These are phyloP conservation scores for Cercospora canescens DNA, from an alignment of 2,329 filamentous ascomycete genomes.

Conservation along the genomic window DNA sequence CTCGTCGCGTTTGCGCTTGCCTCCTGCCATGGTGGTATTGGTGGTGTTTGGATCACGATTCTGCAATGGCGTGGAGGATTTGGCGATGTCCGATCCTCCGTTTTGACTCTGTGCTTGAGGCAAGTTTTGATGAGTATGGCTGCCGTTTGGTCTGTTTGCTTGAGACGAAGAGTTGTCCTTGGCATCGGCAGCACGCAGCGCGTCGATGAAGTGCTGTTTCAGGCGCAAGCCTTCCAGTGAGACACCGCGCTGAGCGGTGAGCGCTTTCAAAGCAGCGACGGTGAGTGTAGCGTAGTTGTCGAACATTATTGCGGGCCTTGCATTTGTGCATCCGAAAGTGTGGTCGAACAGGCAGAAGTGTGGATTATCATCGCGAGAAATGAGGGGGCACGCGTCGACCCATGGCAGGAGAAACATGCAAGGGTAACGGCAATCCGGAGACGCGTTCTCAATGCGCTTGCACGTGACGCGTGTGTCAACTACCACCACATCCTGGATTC, in stretches of 20 bases:
- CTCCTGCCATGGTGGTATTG: neutral
- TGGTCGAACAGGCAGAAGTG: neutral
- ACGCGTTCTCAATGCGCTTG: neutral
- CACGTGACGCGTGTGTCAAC: neutral
- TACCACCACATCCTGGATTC: no score
- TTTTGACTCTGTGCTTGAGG: neutral
- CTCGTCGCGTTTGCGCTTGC: conserved; percentile 27
- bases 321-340: neutral
- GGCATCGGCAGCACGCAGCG: neutral
- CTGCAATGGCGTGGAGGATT: neutral
- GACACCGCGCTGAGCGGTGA: neutral
- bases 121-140: neutral
- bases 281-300: neutral
- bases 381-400: neutral
- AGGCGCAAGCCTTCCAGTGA: neutral
- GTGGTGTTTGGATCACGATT: neutral
- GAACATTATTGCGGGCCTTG: neutral
- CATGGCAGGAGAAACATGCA: neutral
- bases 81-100: neutral
- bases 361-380: neutral
- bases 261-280: neutral
- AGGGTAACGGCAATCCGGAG: neutral
- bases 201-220: neutral
- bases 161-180: neutral
- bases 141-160: neutral